Base-by-base conservation (phyloP, 225 moss, liverwort and hornwort species). In the Pseudoscleropodium purum region DNA sequence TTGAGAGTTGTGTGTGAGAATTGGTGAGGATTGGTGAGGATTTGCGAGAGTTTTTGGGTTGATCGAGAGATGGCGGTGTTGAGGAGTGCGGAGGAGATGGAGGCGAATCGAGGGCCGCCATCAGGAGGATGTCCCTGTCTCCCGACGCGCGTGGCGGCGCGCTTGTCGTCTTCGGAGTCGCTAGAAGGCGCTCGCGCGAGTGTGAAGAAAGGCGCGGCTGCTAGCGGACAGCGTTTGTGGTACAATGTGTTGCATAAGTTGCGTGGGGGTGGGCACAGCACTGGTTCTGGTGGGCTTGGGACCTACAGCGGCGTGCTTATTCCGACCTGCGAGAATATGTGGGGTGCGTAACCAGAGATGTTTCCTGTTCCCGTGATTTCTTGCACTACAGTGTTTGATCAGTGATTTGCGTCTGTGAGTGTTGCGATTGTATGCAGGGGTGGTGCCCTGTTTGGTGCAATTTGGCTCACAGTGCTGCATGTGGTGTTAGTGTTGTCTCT, bases 291-390 rank as follows among this genome's bases (percentile, higher is more conserved):
- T 30, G 98, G 98, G 39, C 91, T 99, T 24, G 97, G 98, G 30
- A 99, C 96, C 47, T 92, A 96, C 88, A 91, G 82, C 39, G 98
- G 98, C 45, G 98, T 99, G 85, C 97, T 99, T 62, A 97, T 99
- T 75, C 98, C 98, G 62, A 97, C 97, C 23, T 96, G 96, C 87
- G 98, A 99, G 91, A 99, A 99, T 57, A 99, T 99, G 98, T 99
- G 97, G 96, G 98, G 98, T 98, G 89, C 75, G 91, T 63, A 9
- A 29, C 78, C 14, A 7, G 51, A 21, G 29, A 54, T 24, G 10
- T 26, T 15, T 59, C 31, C 69, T 60, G 29, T 70, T 82, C n/a
- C 63, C 57, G 31, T 47, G 57, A 37, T 36, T 37, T 56, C 7
- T 17, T 30, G 70, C 8, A 20, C 69, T 84, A 36, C 56, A 54